phyloP scores from a whole-genome alignment of 2,329 filamentous ascomycete species.

The Fusarium coffeatum region DNA sequence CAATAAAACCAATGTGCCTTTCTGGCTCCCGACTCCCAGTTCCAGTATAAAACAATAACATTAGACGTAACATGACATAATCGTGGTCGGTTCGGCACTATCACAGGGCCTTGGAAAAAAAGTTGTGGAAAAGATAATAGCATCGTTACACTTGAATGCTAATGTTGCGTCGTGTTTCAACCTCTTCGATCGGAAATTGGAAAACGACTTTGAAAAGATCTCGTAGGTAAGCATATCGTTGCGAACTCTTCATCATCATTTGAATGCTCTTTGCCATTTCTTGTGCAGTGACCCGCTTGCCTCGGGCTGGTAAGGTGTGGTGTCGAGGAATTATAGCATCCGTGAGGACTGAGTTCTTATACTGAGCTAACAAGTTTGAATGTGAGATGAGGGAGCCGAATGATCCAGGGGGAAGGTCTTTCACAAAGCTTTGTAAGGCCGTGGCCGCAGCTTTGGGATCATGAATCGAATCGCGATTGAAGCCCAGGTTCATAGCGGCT shows the following conservation, averaged over 20 bases:
- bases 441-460: slow-evolving; percentile 60
- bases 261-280: slow-evolving; percentile 84
- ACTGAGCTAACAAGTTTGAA: slow-evolving; percentile 77
- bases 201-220: slow-evolving; percentile 89
- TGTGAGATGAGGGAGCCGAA: slow-evolving; percentile 82
- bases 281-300: slow-evolving; percentile 71
- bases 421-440: slow-evolving; percentile 79
- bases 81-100: background rate
- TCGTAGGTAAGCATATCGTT: slow-evolving; percentile 80
- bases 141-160: slow-evolving; percentile 63
- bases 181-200: slow-evolving; percentile 84
- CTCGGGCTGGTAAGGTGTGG: slow-evolving; percentile 60
- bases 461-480: slow-evolving; percentile 68
- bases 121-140: background rate
- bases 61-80: slow-evolving; percentile 30
- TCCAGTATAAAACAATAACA: slow-evolving; percentile 30
- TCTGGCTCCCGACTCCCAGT: slow-evolving; percentile 28
- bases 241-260: slow-evolving; percentile 75
- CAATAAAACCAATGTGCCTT: slow-evolving; percentile 8
- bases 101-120: background rate
- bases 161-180: slow-evolving; percentile 72
- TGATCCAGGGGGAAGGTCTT: slow-evolving; percentile 77
- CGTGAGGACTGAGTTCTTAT: slow-evolving; percentile 80
- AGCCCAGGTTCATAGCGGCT: slow-evolving; percentile 87
- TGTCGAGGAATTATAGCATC: slow-evolving; percentile 69